These are phyloP conservation scores for Linum trigynum DNA, from an alignment of 345 rosid genomes.

Conservation along the genomic window DNA sequence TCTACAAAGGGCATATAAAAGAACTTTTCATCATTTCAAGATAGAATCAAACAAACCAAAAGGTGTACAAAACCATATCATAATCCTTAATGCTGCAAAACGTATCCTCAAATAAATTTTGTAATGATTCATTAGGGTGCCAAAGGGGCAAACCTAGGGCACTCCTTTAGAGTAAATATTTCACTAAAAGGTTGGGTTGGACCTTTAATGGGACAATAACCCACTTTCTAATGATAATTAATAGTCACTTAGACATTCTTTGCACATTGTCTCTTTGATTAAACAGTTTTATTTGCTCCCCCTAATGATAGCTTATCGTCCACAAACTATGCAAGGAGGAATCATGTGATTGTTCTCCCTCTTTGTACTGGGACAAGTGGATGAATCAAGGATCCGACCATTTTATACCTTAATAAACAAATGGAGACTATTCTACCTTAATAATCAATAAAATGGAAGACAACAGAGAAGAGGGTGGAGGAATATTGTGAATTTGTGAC, in stretches of 20 bases:
- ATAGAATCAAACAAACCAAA: too few relatives aligned
- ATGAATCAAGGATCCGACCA: background rate
- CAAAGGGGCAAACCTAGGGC: too few relatives aligned
- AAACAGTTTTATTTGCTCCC: background rate
- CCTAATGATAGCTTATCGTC: background rate
- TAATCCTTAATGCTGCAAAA: too few relatives aligned
- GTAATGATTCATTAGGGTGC: too few relatives aligned
- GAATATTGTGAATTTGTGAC: background rate
- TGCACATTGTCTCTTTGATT: background rate
- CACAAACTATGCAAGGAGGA: background rate
- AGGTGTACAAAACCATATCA: too few relatives aligned
- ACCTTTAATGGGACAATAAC: background rate
- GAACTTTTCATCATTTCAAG: too few relatives aligned
- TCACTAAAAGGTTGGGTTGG: background rate
- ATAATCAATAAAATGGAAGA: background rate
- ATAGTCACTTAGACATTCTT: background rate
- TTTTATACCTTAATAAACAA: too few relatives aligned
- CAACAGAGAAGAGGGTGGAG: background rate
- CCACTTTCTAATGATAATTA: background rate
- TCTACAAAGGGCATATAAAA: too few relatives aligned
- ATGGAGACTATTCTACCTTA: background rate
- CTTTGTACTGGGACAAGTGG: background rate
- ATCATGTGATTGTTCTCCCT: background rate
- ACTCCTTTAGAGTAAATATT: too few relatives aligned
- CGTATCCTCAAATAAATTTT: too few relatives aligned